These are phyloP conservation scores for Pilobolus umbonatus DNA, from an alignment of 192 early-diverging fungal genomes.

Conservation along the genomic window DNA sequence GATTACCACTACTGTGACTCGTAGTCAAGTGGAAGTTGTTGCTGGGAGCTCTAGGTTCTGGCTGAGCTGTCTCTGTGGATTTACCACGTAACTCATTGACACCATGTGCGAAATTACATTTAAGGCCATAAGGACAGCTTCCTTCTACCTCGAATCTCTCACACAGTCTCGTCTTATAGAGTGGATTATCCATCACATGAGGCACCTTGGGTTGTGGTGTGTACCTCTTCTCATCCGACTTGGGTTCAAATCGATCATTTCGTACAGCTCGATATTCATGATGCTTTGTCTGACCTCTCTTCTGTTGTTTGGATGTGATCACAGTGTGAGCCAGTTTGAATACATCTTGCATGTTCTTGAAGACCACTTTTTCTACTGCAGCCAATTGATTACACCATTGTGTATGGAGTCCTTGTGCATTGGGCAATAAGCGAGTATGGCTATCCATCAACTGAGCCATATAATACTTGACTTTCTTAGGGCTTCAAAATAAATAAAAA, in stretches of 20 bases:
- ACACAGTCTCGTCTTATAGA: constrained; percentile 86
- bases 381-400: constrained; percentile 64
- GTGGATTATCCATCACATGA: constrained; percentile 48
- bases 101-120: constrained; percentile 80
- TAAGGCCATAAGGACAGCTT: constrained; percentile 61
- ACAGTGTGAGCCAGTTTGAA: constrained; percentile 62
- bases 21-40: too few relatives aligned
- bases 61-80: constrained; percentile 7
- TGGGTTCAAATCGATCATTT: too few relatives aligned
- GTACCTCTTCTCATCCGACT: too few relatives aligned
- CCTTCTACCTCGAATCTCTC: constrained; percentile 78
- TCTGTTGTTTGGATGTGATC: constrained; percentile 52
- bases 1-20: too few relatives aligned
- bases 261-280: neutral
- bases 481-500: constrained; percentile 45
- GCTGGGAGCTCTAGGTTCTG: neutral
- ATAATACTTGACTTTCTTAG: constrained; percentile 77
- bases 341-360: constrained; percentile 81
- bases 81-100: constrained; percentile 58
- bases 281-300: constrained; percentile 19
- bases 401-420: constrained; percentile 65
- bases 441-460: constrained; percentile 64
- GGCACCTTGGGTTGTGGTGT: neutral
- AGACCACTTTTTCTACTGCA: constrained; percentile 64
- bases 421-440: constrained; percentile 52